phyloP scores from a whole-genome alignment of 257 asterid genomes.

The Misopates orontium region DNA sequence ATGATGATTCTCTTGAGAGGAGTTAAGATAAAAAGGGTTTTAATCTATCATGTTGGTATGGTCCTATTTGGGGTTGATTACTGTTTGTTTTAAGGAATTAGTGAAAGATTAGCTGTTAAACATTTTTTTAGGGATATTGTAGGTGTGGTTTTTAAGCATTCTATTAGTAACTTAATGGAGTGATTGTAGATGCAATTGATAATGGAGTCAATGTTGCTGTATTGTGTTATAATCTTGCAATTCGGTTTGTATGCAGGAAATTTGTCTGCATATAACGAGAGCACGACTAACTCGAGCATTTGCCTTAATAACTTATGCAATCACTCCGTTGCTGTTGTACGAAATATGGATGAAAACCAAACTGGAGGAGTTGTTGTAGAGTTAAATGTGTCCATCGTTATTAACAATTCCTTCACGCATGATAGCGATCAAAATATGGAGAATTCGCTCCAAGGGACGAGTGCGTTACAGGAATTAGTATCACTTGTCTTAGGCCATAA shows the following conservation, averaged over 20 bases:
- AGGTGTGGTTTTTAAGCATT: neutral
- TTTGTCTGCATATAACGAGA: slow-evolving; percentile 40
- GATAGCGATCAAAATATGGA: slow-evolving; percentile 29
- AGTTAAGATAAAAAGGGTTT: no score
- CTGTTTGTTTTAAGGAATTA: slow-evolving; percentile 5
- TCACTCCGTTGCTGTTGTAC: slow-evolving; percentile 34
- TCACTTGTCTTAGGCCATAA: slow-evolving; percentile 51
- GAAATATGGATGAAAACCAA: slow-evolving; percentile 38
- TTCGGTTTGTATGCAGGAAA: slow-evolving; percentile 55
- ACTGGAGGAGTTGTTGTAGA: slow-evolving; percentile 26
- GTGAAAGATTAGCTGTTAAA: slow-evolving; percentile 2
- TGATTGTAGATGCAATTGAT: neutral
- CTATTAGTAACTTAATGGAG: no score
- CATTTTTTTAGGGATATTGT: neutral
- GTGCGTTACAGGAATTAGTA: slow-evolving; percentile 47
- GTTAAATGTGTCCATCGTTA: slow-evolving; percentile 36
- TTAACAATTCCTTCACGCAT: slow-evolving; percentile 32
- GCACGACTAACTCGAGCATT: slow-evolving; percentile 31
- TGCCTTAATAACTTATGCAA: slow-evolving; percentile 34
- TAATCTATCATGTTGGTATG: neutral
- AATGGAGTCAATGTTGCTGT: slow-evolving; percentile 4
- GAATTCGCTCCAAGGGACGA: slow-evolving; percentile 37
- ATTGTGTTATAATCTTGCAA: slow-evolving; percentile 15
- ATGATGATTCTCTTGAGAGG: no score
- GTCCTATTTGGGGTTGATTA: neutral